Conservation (phyloP, 2,329 filamentous ascomycete genomes). For the Graphilbum fragrans region DNA sequence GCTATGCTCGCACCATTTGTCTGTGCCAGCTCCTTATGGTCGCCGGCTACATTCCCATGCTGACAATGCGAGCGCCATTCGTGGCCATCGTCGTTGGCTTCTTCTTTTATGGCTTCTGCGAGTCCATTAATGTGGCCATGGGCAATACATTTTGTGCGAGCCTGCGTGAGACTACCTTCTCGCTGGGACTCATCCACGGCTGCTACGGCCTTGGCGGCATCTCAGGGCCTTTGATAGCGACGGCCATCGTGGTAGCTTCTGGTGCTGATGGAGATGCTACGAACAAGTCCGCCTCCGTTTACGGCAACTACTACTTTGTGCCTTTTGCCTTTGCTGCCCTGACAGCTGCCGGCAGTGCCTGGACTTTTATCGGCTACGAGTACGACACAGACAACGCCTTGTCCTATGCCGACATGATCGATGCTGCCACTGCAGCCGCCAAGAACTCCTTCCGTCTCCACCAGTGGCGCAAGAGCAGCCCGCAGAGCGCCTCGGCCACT, state of each 20-base stretch:
- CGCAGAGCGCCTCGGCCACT: slow-evolving; percentile 9
- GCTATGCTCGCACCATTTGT: slow-evolving; percentile 52
- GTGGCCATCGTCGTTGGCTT: slow-evolving; percentile 54
- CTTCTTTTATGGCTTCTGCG: slow-evolving; percentile 52
- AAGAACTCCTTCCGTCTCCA: background rate
- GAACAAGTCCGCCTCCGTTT: slow-evolving; percentile 5
- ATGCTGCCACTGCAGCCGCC: background rate
- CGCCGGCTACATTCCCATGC: slow-evolving; percentile 51
- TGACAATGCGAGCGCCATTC: slow-evolving; percentile 56
- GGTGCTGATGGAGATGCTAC: slow-evolving; percentile 20
- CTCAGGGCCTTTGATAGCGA: slow-evolving; percentile 61
- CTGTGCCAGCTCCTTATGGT: slow-evolving; percentile 44
- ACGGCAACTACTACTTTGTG: slow-evolving; percentile 56
- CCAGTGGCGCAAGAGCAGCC: too few relatives aligned
- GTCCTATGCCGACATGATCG: background rate
- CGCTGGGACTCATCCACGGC: slow-evolving; percentile 54
- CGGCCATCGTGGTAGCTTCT: slow-evolving; percentile 50
- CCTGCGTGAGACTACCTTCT: slow-evolving; percentile 34
- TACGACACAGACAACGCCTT: slow-evolving; percentile 29
- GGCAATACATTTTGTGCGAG: slow-evolving; percentile 35
- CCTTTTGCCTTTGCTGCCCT: slow-evolving; percentile 43
- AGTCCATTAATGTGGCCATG: slow-evolving; percentile 43
- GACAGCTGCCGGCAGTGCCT: slow-evolving; percentile 47
- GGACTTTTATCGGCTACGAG: slow-evolving; percentile 61
- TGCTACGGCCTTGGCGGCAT: slow-evolving; percentile 55